Percentiles rank a stretch among this genome's conserved stretches.
Conservation (phyloP, 345 rosid genomes). For the Ricinus communis region DNA sequence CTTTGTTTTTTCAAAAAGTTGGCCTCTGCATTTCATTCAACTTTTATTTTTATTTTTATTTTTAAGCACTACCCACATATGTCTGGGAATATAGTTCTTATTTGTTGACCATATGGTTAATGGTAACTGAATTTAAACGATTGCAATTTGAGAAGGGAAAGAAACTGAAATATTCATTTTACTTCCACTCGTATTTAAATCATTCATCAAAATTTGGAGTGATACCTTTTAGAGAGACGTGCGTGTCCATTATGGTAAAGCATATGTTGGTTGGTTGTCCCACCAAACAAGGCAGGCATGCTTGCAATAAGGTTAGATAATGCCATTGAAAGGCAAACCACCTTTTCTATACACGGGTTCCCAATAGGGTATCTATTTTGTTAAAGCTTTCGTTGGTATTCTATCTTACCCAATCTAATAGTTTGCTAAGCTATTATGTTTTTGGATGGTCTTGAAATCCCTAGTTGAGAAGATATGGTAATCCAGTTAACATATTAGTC, state of each 20-base stretch:
- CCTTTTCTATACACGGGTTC: constrained; percentile 1
- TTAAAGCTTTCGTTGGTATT: not conserved
- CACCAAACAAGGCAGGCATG: not conserved
- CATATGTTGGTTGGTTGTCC: constrained; percentile 10
- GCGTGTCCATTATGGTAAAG: not conserved
- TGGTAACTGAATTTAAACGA: not conserved
- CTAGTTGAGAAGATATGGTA: constrained; percentile 2
- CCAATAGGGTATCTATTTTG: not conserved
- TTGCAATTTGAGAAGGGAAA: not conserved
- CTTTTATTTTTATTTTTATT: not conserved
- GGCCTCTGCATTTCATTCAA: not conserved
- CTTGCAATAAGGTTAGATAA: constrained; percentile 1
- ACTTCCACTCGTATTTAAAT: not conserved
- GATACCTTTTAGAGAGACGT: too few species aligned
- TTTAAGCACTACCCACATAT: not conserved
- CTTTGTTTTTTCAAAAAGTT: too few species aligned
- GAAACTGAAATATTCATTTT: not conserved
- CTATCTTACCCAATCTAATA: not conserved
- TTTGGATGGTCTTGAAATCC: too few species aligned
- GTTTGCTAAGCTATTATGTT: too few species aligned
- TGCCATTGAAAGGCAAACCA: constrained; percentile 2
- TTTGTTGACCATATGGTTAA: not conserved
- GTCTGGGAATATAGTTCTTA: not conserved
- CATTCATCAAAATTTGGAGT: not conserved
- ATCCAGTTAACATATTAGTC: not conserved